Evolutionary conservation across 1,139 yeast genomes (phyloP), one percentile per base, ranked within the genome.

Genomic region (Sugiyamaella pinicola): DNA sequence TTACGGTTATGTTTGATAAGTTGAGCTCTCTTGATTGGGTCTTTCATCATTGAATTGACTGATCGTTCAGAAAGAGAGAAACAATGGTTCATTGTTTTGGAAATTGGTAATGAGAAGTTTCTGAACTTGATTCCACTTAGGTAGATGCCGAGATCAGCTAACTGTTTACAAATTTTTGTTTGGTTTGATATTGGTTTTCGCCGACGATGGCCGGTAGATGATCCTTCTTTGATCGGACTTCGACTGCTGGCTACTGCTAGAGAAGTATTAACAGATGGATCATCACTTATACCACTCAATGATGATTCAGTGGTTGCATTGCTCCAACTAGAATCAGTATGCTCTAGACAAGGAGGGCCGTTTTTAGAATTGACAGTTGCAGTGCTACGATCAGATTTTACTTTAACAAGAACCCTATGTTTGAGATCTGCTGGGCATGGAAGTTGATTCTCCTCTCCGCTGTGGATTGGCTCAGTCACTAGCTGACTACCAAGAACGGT

Each of bases 1-100:
- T 76, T 76, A 55, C 85, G 73, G 66, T 93, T 93, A 68, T 93
- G 99, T 64, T 87, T 87, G 58, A 80, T 78, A 10, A 91, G 66
- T 4, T 68, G 73, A 2, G 72, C 69, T 4, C 69, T 64, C 57
- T 83, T 84, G 2, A 71, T 75, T 1, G 75, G 71, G 61, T 88
- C 93, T 58, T 82, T 84, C 29, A 82, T 65, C 82, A 90, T 79
- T 7, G 80, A 73, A 55, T 79, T 79, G 48, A 87, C 70, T 0
- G 83, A 72, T 56, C 86, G 82, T 64, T 93, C 99, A 55, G 85
- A 84, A 55, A 95, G 77, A 1, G 98, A 90, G 65, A 91, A 93
- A 55, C 91, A 83, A 68, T 91, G 98, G 60, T 86, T 86, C 54
- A 71, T 74, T 0, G 87, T 79, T 64, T 90, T 89, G 0, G 96